Evolutionary conservation across 441 rosid species (phyloP).

Genomic region (Brassica hybrid): DNA sequence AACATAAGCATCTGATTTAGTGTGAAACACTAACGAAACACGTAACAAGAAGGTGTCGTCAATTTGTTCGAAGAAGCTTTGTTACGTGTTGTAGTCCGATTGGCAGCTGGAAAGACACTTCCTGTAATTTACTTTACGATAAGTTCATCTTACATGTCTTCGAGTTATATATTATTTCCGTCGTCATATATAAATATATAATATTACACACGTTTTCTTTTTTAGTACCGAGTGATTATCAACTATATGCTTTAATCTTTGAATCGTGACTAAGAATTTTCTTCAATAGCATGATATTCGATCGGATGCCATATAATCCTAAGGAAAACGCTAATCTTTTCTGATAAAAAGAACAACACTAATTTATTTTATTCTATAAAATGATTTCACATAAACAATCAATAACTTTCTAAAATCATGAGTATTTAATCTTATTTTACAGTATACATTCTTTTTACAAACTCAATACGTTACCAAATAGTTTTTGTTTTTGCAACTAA

Average conservation of each 20-base stretch:
- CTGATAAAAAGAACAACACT: slow-evolving; percentile 2
- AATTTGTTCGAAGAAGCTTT: neutral
- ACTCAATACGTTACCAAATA: neutral
- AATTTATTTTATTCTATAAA: neutral
- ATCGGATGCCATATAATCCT: neutral
- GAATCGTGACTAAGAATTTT: slow-evolving; percentile 1
- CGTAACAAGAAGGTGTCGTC: neutral
- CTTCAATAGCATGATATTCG: slow-evolving; percentile 7
- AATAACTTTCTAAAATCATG: slow-evolving; percentile 25
- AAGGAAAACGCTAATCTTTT: neutral
- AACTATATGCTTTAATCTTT: neutral
- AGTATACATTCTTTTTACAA: slow-evolving; percentile 14
- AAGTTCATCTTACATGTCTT: slow-evolving; percentile 10
- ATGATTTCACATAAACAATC: slow-evolving; percentile 14
- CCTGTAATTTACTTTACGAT: neutral
- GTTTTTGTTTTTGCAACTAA: neutral
- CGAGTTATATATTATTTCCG: neutral
- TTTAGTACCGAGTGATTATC: neutral
- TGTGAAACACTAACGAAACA: neutral
- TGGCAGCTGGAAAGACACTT: slow-evolving; percentile 1
- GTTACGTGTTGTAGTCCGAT: neutral
- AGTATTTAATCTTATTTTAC: slow-evolving; percentile 23
- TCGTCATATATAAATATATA: neutral
- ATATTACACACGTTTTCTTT: neutral
- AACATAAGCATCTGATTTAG: slow-evolving; percentile 3